Evolutionary conservation across 129 eudicot species (phyloP), one percentile per base, ranked within the genome.

Genomic region (sunflower (Helianthus annuus)): DNA sequence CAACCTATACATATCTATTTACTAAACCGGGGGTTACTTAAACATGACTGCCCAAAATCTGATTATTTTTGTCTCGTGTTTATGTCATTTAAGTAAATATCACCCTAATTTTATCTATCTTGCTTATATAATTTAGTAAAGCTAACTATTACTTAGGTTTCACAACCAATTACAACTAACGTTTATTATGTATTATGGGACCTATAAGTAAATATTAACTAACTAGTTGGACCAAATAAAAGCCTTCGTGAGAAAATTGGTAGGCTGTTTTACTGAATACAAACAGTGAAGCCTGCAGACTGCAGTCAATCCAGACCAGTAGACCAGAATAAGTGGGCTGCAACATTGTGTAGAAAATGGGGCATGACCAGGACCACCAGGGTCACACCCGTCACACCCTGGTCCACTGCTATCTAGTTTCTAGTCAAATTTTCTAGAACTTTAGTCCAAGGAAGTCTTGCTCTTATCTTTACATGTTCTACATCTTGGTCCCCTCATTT

Each of bases 361-460:
- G 76, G 10, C 76, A 39, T 6, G 71, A 58, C 46, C 32, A 53
- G 70, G 80, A 76, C 80, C 69, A 68, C 70, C 12, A 14, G 36
- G 39, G 16, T 19, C 56, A 38, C 45, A 70, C 48, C 38, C 38
- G 16, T 19, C 56, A 38, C 45, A 70, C 48, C 38, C 38, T 58
- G 76, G 57, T 70, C 76, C 65, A 60, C 48, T 60, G 10, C 53
- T 57, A 58, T 58, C 52, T 4, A n/a, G 19, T 54, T 22, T 51
- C 44, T 59, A 44, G 76, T 58, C 76, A 71, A 58, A 58, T 59
- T 32, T 13, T 72, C 58, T 60, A 60, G 3, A 68, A 69, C 76
- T 48, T 2, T 59, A 59, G 66, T 52, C 59, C 69, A 51, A 77
- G 62, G 57, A 34, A 68, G 81, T 69, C 81, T 69, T 68, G 68